Base-by-base conservation (phyloP, 2,329 filamentous ascomycete species). In the Capronia epimyces region DNA sequence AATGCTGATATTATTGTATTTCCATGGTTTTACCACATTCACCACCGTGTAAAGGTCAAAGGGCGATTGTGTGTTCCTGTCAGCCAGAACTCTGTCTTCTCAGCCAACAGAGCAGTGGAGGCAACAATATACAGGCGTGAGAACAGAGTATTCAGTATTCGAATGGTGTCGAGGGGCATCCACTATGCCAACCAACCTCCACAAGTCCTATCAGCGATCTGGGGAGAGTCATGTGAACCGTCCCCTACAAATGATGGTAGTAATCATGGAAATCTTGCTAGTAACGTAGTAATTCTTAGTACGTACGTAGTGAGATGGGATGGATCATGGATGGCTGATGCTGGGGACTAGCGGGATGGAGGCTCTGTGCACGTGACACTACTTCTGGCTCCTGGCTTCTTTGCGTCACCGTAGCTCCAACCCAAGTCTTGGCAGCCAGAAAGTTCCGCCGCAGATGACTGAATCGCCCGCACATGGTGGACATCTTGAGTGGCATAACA, bases 391-490 rank as follows among this genome's bases (percentile, higher is more conserved):
- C 7, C 20, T 25, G 22, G 5, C 10, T 25, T n/a, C 25, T 22
- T 15, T 42, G 20, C 20, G 4, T 13, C 39, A 13, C 22, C 20
- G 39, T 18, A 42, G 24, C 22, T 16, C 13, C 24, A 13, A 18
- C 15, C 16, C 13, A 9, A 20, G 40, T 15, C 40, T 49, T 49
- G 39, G 40, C 39, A 42, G 20, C 13, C 39, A 43, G 44, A 44
- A 49, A 36, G 40, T 44, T 37, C 46, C 40, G 46, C 46, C 24
- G 34, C 39, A 34, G 37, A 6, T 27, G 16, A 13, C 29, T 16
- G 34, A 22, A 13, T 39, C 22, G 34, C 46, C 46, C 46, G 46
- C 46, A 49, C 40, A 49, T 49, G 46, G 46, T 21, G 16, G 24
- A 42, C 25, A 41, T 3, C 21, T 12, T 32, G 29, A n/a, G n/a